Evolutionary conservation across 805 yeast species (phyloP).

Genomic region (Kazachstania viticola): DNA sequence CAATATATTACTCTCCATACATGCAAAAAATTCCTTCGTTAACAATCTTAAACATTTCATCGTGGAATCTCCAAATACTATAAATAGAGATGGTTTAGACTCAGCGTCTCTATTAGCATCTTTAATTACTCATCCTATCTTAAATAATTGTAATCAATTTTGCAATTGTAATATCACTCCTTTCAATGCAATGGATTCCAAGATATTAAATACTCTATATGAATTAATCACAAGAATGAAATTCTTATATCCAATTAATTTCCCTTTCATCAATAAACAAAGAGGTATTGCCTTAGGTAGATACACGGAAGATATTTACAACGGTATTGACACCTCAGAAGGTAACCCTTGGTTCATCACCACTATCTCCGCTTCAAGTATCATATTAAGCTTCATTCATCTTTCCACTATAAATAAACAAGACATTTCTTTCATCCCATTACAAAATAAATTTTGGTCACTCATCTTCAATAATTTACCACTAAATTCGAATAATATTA

Average conservation of each 20-base stretch:
- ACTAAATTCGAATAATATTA: slow-evolving; percentile 1
- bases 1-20: slow-evolving; percentile 16
- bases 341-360: slow-evolving; percentile 94
- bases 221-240: slow-evolving; percentile 59
- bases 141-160: slow-evolving; percentile 3
- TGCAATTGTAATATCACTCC: slow-evolving; percentile 31
- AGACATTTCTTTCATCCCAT: slow-evolving; percentile 33
- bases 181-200: slow-evolving; percentile 46
- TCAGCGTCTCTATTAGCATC: slow-evolving; percentile 50
- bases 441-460: slow-evolving; percentile 21
- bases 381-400: slow-evolving; percentile 43
- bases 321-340: slow-evolving; percentile 57
- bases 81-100: slow-evolving; percentile 65
- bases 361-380: slow-evolving; percentile 58
- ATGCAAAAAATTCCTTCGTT: slow-evolving; percentile 27
- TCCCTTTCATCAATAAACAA: slow-evolving; percentile 30
- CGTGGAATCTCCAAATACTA: slow-evolving; percentile 52
- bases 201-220: slow-evolving; percentile 51
- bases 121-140: slow-evolving; percentile 35
- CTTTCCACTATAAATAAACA: slow-evolving; percentile 29
- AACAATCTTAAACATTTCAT: slow-evolving; percentile 38
- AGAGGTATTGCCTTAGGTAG: slow-evolving; percentile 67
- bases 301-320: slow-evolving; percentile 85
- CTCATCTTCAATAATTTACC: slow-evolving; percentile 4
- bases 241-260: slow-evolving; percentile 67